These are phyloP conservation scores for Eudorina sp. DNA, from an alignment of 139 green algal genomes.

Conservation along the genomic window DNA sequence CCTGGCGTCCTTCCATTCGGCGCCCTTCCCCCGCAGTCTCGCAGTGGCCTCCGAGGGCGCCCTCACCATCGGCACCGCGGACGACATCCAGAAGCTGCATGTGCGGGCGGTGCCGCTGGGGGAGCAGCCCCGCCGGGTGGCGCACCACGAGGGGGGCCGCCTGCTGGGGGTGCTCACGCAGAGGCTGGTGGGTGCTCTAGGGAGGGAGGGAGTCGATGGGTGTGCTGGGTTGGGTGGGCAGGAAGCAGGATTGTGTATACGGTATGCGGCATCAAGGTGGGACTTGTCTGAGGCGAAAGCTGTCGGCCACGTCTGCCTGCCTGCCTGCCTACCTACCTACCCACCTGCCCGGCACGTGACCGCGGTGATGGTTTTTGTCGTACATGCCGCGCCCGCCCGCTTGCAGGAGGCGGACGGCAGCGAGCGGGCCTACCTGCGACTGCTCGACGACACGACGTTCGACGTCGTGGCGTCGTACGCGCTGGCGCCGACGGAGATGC, in stretches of 20 bases:
- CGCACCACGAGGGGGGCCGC: slow-evolving; percentile 75
- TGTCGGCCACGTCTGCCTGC: too few species aligned
- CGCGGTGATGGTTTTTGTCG: too few species aligned
- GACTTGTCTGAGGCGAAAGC: too few species aligned
- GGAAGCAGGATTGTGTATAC: background rate
- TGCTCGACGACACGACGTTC: slow-evolving; percentile 64
- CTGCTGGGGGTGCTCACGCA: slow-evolving; percentile 63
- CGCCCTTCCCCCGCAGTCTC: slow-evolving; percentile 85
- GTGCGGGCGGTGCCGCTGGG: slow-evolving; percentile 90
- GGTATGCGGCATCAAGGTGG: too few species aligned
- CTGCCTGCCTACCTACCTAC: too few species aligned
- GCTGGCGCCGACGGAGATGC: slow-evolving; percentile 50
- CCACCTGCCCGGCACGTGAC: too few species aligned
- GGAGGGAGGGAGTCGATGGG: background rate
- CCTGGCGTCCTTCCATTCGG: slow-evolving; percentile 85
- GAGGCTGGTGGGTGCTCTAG: background rate
- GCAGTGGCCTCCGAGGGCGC: slow-evolving; percentile 83
- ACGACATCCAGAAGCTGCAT: slow-evolving; percentile 98
- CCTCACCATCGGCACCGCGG: slow-evolving; percentile 91
- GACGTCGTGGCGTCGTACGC: slow-evolving; percentile 58
- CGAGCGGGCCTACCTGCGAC: slow-evolving; percentile 49
- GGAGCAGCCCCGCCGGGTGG: slow-evolving; percentile 94
- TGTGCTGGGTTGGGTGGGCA: background rate
- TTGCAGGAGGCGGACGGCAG: slow-evolving; percentile 20
- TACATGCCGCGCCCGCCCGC: too few species aligned